Evolutionary conservation across 2,329 filamentous ascomycete species (phyloP).

Genomic region (Fusarium robinianum): DNA sequence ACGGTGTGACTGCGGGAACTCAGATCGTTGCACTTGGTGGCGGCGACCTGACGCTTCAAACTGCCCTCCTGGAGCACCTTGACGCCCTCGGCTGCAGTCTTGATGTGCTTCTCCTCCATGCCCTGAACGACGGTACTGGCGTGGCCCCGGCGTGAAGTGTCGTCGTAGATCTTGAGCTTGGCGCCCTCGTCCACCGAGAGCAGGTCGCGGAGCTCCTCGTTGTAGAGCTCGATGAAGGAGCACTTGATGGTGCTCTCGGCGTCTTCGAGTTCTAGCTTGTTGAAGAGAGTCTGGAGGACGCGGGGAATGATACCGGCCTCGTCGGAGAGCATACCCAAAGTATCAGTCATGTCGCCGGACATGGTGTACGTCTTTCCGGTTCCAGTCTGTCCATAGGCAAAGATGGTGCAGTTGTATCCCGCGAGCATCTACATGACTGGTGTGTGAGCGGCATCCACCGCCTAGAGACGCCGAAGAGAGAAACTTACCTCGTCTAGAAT

Average conservation of each 20-base stretch:
- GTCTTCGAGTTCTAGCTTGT: conserved; percentile 77
- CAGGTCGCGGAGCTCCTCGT: conserved; percentile 92
- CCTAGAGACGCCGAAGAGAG: neutral
- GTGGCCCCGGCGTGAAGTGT: conserved; percentile 83
- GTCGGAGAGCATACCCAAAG: conserved; percentile 82
- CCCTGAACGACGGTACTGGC: conserved; percentile 88
- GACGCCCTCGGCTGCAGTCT: conserved; percentile 81
- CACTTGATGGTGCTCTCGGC: conserved; percentile 91
- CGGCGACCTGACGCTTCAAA: conserved; percentile 94
- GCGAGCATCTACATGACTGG: conserved; percentile 75
- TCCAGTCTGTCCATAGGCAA: conserved; percentile 96
- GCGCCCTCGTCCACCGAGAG: conserved; percentile 78
- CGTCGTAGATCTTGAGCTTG: conserved; percentile 96
- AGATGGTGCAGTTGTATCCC: conserved; percentile 98
- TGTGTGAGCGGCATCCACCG: conserved; percentile 8
- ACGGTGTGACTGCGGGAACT: conserved; percentile 97
- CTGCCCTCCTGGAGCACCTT: conserved; percentile 87
- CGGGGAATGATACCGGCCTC: conserved; percentile 94
- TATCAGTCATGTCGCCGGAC: conserved; percentile 95
- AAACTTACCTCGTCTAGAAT: conserved; percentile 82
- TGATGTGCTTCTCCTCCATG: conserved; percentile 96
- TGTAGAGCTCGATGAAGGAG: conserved; percentile 98
- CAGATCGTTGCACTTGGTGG: conserved; percentile 99
- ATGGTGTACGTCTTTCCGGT: conserved; percentile 99
- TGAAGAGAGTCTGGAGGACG: conserved; percentile 84